Conservation (phyloP, 768 basidiomycete species). For the Auricularia sp. region DNA sequence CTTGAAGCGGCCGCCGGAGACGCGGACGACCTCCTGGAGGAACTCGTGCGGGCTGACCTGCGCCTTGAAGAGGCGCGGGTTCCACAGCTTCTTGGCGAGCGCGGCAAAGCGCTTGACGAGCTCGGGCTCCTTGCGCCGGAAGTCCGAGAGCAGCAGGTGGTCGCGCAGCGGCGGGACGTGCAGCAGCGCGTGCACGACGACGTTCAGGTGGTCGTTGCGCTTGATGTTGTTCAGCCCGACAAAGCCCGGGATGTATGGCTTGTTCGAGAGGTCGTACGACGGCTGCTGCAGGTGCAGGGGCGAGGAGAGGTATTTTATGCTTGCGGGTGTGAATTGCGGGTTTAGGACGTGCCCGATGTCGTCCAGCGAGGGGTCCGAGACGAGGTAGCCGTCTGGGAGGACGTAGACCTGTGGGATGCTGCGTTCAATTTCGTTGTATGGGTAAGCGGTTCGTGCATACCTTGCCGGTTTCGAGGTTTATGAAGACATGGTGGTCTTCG, state of each 20-base stretch:
- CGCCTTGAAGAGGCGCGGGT: conserved; percentile 89
- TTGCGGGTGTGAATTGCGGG: conserved; percentile 67
- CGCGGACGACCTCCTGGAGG: conserved; percentile 88
- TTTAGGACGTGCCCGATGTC: conserved; percentile 88
- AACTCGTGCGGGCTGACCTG: conserved; percentile 99
- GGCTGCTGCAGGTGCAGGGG: conserved; percentile 53
- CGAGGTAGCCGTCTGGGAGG: conserved; percentile 91
- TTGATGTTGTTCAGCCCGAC: conserved; percentile 98
- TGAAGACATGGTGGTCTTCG: conserved; percentile 97
- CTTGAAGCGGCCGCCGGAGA: conserved; percentile 83
- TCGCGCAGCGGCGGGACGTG: conserved; percentile 87
- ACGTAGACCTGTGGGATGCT: conserved; percentile 68
- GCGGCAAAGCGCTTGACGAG: conserved; percentile 79
- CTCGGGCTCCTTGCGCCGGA: conserved; percentile 67
- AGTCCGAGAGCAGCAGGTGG: conserved; percentile 69
- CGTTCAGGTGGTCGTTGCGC: conserved; percentile 94
- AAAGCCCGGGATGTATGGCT: conserved; percentile 84
- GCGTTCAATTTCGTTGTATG: no score
- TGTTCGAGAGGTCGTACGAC: conserved; percentile 75
- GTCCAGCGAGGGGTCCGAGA: conserved; percentile 92
- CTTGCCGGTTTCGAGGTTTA: conserved; percentile 90
- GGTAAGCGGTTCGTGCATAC: conserved; percentile 18
- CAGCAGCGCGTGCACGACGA: conserved; percentile 85
- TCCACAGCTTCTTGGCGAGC: conserved; percentile 92
- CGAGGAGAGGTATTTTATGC: conserved; percentile 44